Evolutionary conservation across 805 yeast species (phyloP).

Genomic region (Kazachstania martiniae): DNA sequence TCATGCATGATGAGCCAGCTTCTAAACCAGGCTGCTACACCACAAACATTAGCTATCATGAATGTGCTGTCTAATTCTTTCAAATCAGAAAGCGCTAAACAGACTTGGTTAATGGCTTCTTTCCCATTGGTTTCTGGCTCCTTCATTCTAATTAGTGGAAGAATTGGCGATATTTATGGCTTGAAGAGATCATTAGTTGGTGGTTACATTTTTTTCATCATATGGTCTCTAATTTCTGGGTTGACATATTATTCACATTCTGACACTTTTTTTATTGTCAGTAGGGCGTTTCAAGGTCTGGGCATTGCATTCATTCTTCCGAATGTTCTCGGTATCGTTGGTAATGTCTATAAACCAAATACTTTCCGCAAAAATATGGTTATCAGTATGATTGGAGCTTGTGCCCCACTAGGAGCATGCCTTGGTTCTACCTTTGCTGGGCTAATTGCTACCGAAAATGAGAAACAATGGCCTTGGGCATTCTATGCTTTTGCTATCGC

Average conservation of each 20-base stretch:
- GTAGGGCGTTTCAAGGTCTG: slow-evolving; percentile 53
- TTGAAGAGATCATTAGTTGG: slow-evolving; percentile 40
- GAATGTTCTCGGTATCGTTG: slow-evolving; percentile 46
- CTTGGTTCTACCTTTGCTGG: slow-evolving; percentile 44
- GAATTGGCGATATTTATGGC: slow-evolving; percentile 65
- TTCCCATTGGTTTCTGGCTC: slow-evolving; percentile 66
- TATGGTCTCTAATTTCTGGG: slow-evolving; percentile 56
- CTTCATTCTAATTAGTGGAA: slow-evolving; percentile 56
- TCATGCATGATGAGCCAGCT: slow-evolving; percentile 30
- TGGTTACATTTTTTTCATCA: slow-evolving; percentile 44
- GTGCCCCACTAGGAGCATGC: slow-evolving; percentile 52
- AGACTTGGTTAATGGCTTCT: slow-evolving; percentile 61
- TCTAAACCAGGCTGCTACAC: slow-evolving; percentile 32
- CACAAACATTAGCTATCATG: slow-evolving; percentile 31
- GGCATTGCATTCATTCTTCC: slow-evolving; percentile 51
- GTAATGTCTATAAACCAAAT: slow-evolving; percentile 33
- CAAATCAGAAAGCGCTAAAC: slow-evolving; percentile 24
- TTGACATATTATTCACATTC: slow-evolving; percentile 40
- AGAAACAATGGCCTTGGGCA: slow-evolving; percentile 22
- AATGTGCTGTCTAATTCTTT: slow-evolving; percentile 27
- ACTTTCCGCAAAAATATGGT: slow-evolving; percentile 40
- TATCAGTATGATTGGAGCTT: slow-evolving; percentile 45
- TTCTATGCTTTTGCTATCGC: slow-evolving; percentile 21
- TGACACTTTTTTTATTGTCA: slow-evolving; percentile 38
- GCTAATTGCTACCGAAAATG: slow-evolving; percentile 24